Evolutionary conservation across 106 monocot species (phyloP), one percentile per base, ranked within the genome.

Genomic region (Acorus calamus): DNA sequence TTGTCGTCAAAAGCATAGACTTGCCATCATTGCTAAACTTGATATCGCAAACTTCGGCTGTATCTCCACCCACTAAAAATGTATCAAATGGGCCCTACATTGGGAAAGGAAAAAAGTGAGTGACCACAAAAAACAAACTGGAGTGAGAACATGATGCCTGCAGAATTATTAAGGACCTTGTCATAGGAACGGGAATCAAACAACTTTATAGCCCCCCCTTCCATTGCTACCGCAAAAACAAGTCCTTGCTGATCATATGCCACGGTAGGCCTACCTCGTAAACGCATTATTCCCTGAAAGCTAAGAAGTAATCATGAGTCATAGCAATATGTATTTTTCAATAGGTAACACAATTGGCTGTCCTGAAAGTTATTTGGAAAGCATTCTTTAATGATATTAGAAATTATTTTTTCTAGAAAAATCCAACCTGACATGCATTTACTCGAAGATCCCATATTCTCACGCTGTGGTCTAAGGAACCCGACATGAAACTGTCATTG

Each of bases 201-300:
- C 56, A 98, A 64, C 58, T 98, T 98, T 52, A 98, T 98, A 57
- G 96, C 87, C 65, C 96, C 96, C n/a, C 91, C 96, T 81, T 98
- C 96, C 91, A 98, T 91, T 69, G 96, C 91, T 11, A 98, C 88
- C 5, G 91, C 91, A 81, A 98, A 98, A 69, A 98, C 96, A 78
- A 98, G 87, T 60, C 96, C 96, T 80, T 98, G 96, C 61, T 98
- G 96, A 74, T 98, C 96, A 83, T 88, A 98, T 57, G 91, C 91
- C 78, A 91, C 96, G 60, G 82, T 77, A 47, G 96, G 96, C 70
- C 96, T 84, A 51, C 96, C 96, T 70, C 96, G 84, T 60, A 98
- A 68, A 8, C 77, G 80, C 65, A 98, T 55, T 50, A 98, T 80
- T 4, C 96, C 96, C 96, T 98, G 71, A 59, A 69, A 59, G 67